A percentile compares a stretch with the other conserved stretches of the same genome.
These are phyloP conservation scores for Thielaviopsis punctulata DNA, from an alignment of 2,329 filamentous ascomycete species.

Conservation along the genomic window DNA sequence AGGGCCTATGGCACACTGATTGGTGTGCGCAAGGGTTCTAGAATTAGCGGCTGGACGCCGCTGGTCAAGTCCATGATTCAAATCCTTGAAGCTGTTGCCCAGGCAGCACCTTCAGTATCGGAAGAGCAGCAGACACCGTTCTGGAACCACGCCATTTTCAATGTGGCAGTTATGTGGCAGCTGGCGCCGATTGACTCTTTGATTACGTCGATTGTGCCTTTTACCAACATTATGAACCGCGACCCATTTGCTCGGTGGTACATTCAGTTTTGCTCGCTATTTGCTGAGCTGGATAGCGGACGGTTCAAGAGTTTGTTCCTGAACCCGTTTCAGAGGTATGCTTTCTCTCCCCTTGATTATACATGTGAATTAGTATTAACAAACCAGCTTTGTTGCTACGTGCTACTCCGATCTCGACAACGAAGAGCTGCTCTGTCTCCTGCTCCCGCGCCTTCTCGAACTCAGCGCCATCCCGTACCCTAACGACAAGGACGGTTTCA, in stretches of 20 bases:
- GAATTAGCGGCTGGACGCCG: constrained; percentile 54
- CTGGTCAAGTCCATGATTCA: constrained; percentile 40
- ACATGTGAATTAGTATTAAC: background rate
- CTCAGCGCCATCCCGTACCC: constrained; percentile 35
- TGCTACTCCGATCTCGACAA: constrained; percentile 53
- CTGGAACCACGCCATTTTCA: constrained; percentile 43
- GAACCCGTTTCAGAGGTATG: constrained; percentile 60
- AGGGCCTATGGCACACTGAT: constrained; percentile 49
- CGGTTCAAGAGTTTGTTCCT: constrained; percentile 67
- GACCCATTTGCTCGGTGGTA: constrained; percentile 56
- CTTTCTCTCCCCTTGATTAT: background rate
- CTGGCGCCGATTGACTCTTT: constrained; percentile 64
- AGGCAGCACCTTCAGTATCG: constrained; percentile 20
- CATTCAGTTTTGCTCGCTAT: constrained; percentile 68
- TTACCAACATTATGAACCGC: constrained; percentile 47
- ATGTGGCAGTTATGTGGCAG: constrained; percentile 50
- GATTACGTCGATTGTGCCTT: constrained; percentile 48
- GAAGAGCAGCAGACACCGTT: constrained; percentile 24
- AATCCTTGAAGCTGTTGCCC: constrained; percentile 32
- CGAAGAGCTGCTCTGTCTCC: constrained; percentile 50
- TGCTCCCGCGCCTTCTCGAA: constrained; percentile 48
- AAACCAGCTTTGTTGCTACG: constrained; percentile 50
- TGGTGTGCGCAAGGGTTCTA: constrained; percentile 66
- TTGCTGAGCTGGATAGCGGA: constrained; percentile 54
- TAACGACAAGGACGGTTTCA: constrained; percentile 35